Base-by-base conservation (phyloP, 768 basidiomycete species). In the Phlebiopsis flavidoalba region DNA sequence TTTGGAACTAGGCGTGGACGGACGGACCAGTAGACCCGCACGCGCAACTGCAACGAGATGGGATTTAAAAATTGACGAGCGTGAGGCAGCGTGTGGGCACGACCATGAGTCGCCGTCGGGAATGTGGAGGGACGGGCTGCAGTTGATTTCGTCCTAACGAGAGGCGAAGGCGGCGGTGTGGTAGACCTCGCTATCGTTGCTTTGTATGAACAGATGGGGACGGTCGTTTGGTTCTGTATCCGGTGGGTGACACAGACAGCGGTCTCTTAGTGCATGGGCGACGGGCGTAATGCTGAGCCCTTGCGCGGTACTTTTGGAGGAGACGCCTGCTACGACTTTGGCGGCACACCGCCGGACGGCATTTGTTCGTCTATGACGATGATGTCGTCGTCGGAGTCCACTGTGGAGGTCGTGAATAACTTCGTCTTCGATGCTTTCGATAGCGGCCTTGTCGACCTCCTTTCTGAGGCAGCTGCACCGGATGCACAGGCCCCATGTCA, bases 401-500 rank as follows among this genome's bases (percentile, higher is more conserved):
- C 68, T 0, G 84, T 87, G 59, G n/a, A 88, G 76, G 68, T 89
- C 86, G n/a, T n/a, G n/a, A 53, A 86, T 82, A 35, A 80, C 83
- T 52, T 83, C 74, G 60, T 80, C 79, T 57, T 80, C 79, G 14
- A 85, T 75, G 66, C 90, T 90, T 50, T 87, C 80, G 57, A 82
- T 76, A 0, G 85, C 83, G 11, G 89, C 93, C 67, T 85, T 90
- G 21, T 79, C 82, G 1, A 85, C 86, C 70, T 91, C 90, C 2
- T 71, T n/a, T 76, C 63, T 83, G 72, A 1, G n/a, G 84, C 86
- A 14, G 75, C 52, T 10, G 75, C 73, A 1, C 86, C 88, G 10
- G 82, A 85, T 1, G 80, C 89, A 64, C 95, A 98, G 0, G 81
- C 72, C 67, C 86, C n/a, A n/a, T 86, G 66, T 89, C 88, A 67